Percentiles rank a stretch among this genome's conserved stretches.
Conservation (phyloP, 1,284 basidiomycete species). For the Schizopora paradoxa region DNA sequence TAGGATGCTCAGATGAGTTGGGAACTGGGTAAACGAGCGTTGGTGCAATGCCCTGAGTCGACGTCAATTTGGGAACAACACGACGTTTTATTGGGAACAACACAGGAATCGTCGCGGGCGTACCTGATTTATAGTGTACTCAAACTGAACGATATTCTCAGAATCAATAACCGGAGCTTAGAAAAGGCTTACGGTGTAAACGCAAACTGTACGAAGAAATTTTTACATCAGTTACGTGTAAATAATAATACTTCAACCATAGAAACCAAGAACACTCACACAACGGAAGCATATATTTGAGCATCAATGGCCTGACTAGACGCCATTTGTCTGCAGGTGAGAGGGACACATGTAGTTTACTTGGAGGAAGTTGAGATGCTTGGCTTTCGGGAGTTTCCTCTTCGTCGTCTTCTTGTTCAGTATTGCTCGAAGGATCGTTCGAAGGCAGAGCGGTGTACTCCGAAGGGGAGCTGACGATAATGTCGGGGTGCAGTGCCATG, state of each 20-base stretch:
- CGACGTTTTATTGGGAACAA: not conserved
- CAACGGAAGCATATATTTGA: slow-evolving; percentile 76
- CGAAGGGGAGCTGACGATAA: slow-evolving; percentile 28
- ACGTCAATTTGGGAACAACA: too few relatives aligned
- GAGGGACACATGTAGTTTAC: slow-evolving; percentile 41
- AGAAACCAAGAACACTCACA: slow-evolving; percentile 43
- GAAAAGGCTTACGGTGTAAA: slow-evolving; percentile 59
- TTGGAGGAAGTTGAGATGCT: slow-evolving; percentile 20
- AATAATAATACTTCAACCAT: not conserved
- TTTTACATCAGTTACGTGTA: too few relatives aligned
- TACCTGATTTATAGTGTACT: slow-evolving; percentile 90
- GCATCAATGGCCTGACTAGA: slow-evolving; percentile 67
- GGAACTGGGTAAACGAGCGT: slow-evolving; percentile 91
- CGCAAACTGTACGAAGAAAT: slow-evolving; percentile 47
- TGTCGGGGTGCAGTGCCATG: slow-evolving; percentile 24
- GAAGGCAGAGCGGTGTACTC: slow-evolving; percentile 54
- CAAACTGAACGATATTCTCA: slow-evolving; percentile 53
- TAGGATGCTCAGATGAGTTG: slow-evolving; percentile 44
- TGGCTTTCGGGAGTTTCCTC: slow-evolving; percentile 29
- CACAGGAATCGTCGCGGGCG: slow-evolving; percentile 19
- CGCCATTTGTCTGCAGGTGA: slow-evolving; percentile 68
- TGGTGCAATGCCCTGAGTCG: slow-evolving; percentile 73
- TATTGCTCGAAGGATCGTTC: slow-evolving; percentile 8
- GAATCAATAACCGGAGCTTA: slow-evolving; percentile 8
- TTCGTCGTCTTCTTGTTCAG: not conserved